Conservation (phyloP, 2,329 filamentous ascomycete genomes). For the Eutypa lata region DNA sequence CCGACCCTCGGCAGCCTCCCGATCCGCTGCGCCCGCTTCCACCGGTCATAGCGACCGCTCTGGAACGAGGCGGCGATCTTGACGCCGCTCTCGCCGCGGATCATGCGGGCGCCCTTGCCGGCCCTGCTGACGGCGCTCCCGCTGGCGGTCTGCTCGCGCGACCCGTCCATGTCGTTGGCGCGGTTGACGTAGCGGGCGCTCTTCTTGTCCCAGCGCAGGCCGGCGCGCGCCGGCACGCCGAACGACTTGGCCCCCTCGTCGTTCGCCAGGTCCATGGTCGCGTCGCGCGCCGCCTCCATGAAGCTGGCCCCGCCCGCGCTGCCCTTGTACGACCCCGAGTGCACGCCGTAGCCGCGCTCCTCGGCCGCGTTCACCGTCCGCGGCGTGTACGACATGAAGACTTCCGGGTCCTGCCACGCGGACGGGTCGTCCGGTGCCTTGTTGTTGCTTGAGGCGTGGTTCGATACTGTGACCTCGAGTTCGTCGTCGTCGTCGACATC, state of each 20-base stretch:
- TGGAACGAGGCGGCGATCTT: conserved; percentile 95
- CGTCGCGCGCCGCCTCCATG: conserved; percentile 79
- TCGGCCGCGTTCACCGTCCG: conserved; percentile 77
- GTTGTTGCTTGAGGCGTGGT: conserved; percentile 49
- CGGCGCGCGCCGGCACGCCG: conserved; percentile 68
- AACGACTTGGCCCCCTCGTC: conserved; percentile 82
- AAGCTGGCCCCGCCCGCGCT: conserved; percentile 71
- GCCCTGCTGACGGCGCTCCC: conserved; percentile 25
- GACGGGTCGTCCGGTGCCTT: conserved; percentile 45
- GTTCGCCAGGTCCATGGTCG: conserved; percentile 87
- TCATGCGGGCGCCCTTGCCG: conserved; percentile 62
- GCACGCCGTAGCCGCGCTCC: conserved; percentile 89
- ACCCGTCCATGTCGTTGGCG: conserved; percentile 93
- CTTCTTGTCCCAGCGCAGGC: conserved; percentile 96
- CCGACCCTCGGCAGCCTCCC: conserved; percentile 76
- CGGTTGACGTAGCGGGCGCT: conserved; percentile 90
- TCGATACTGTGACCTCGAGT: conserved; percentile 68
- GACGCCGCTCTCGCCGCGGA: conserved; percentile 85
- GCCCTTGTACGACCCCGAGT: conserved; percentile 56
- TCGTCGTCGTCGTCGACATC: conserved; percentile 59
- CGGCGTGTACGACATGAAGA: conserved; percentile 96
- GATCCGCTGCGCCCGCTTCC: conserved; percentile 84
- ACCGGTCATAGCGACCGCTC: conserved; percentile 87
- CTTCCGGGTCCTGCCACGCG: conserved; percentile 77
- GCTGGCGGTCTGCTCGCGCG: conserved; percentile 53